A percentile compares a stretch with the other conserved stretches of the same genome.
Conservation (phyloP, 768 basidiomycete species). For the Amanita pseudoporphyria region DNA sequence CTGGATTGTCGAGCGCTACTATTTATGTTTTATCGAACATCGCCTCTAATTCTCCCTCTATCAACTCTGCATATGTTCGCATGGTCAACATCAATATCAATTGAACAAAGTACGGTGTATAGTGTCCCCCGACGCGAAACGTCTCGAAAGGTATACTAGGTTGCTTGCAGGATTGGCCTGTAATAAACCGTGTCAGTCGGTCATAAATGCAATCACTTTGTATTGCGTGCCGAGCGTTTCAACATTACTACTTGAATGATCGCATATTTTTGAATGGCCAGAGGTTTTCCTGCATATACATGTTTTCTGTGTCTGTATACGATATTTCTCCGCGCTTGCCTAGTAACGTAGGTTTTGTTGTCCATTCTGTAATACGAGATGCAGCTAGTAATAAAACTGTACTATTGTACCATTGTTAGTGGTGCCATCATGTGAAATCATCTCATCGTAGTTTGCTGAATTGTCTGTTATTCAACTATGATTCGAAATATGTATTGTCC, state of each 20-base stretch:
- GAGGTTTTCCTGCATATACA: background rate
- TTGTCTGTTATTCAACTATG: too few species aligned
- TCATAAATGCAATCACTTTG: too few species aligned
- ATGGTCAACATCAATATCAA: background rate
- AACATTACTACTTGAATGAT: background rate
- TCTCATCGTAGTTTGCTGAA: too few species aligned
- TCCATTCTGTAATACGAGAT: background rate
- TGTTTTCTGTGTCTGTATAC: background rate
- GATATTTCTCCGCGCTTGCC: too few species aligned
- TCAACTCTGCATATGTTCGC: background rate
- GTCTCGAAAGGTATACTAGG: background rate
- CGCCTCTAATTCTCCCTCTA: background rate
- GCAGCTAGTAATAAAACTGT: background rate
- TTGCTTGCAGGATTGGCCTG: background rate
- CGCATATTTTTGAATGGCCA: background rate
- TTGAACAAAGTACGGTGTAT: background rate
- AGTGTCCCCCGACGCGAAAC: background rate
- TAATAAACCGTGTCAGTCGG: too few species aligned
- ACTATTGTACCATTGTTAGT: too few species aligned
- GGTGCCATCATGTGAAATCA: too few species aligned
- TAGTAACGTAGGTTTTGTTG: background rate
- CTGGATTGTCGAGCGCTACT: background rate
- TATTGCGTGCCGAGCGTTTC: background rate
- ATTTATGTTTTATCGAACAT: slow-evolving; percentile 5
- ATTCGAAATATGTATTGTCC: too few species aligned